These are phyloP conservation scores for Pseudoscleropodium purum DNA, from an alignment of 225 moss, liverwort and hornwort genomes.

Conservation along the genomic window DNA sequence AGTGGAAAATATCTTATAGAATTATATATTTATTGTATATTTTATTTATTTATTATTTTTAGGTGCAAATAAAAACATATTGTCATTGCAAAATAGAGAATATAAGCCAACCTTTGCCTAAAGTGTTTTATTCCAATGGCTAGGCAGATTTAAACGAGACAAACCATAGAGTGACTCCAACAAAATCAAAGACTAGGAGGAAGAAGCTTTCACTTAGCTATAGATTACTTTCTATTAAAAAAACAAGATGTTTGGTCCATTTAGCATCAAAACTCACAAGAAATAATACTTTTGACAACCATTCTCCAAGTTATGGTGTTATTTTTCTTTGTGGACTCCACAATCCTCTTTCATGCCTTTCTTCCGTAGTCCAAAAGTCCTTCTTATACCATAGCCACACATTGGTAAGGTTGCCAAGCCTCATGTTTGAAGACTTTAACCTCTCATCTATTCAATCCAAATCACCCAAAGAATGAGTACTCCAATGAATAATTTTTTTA, in stretches of 20 bases:
- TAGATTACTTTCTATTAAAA: not conserved
- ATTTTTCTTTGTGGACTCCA: not conserved
- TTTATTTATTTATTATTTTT: not conserved
- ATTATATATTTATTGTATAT: not conserved
- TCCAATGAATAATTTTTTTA: not conserved
- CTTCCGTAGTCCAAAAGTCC: accelerated
- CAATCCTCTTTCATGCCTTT: accelerated
- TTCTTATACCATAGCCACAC: not conserved
- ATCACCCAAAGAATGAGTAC: not conserved
- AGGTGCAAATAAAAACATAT: not conserved
- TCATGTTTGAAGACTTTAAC: not conserved
- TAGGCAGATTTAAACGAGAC: accelerated
- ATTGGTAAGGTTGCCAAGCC: too few species aligned
- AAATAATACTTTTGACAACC: not conserved
- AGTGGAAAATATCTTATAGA: not conserved
- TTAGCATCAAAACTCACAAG: not conserved
- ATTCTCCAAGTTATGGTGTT: too few species aligned
- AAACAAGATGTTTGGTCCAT: not conserved
- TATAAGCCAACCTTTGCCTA: too few species aligned
- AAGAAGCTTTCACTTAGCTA: not conserved
- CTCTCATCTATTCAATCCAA: not conserved
- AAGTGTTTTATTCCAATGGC: not conserved
- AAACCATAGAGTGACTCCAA: accelerated
- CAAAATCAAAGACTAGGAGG: not conserved
- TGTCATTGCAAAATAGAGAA: not conserved